Evolutionary conservation across 257 asterid species (phyloP).

Genomic region (Marsdenia floribunda): DNA sequence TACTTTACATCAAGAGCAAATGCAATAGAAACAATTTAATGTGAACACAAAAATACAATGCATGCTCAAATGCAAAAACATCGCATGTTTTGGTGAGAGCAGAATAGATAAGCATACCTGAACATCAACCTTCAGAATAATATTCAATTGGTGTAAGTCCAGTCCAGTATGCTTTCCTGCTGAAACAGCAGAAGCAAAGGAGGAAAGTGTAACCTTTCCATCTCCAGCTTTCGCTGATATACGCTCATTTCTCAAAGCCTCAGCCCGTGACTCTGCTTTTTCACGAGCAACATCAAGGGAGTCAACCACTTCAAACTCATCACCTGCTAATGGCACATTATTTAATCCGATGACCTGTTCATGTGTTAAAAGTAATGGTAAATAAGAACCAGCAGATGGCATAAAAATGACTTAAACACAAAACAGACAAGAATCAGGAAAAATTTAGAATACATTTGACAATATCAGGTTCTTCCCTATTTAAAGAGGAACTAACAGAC

Average conservation of each 20-base stretch:
- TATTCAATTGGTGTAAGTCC: slow-evolving; percentile 89
- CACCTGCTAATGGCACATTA: slow-evolving; percentile 95
- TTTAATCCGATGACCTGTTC: slow-evolving; percentile 82
- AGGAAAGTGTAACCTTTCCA: slow-evolving; percentile 87
- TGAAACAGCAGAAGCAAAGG: slow-evolving; percentile 89
- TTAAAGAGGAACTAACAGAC: not conserved
- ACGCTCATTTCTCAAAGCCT: slow-evolving; percentile 65
- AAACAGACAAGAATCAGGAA: not conserved
- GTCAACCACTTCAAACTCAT: slow-evolving; percentile 84
- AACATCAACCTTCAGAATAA: slow-evolving; percentile 88
- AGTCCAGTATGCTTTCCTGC: slow-evolving; percentile 69
- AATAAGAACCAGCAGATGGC: slow-evolving; percentile 16
- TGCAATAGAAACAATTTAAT: not conserved
- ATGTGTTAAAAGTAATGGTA: slow-evolving; percentile 10
- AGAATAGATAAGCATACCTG: slow-evolving; percentile 52
- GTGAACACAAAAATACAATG: not conserved
- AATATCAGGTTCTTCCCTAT: not conserved
- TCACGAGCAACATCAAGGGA: slow-evolving; percentile 88
- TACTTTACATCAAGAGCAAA: not conserved
- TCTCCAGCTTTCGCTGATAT: slow-evolving; percentile 91
- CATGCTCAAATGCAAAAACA: not conserved
- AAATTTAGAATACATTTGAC: not conserved
- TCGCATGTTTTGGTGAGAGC: not conserved
- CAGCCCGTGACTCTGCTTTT: slow-evolving; percentile 68
- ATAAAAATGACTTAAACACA: not conserved